A percentile compares a stretch with the other conserved stretches of the same genome.
Evolutionary conservation across 2,329 filamentous ascomycete species (phyloP).

Genomic region (Teratosphaeria zuluensis): DNA sequence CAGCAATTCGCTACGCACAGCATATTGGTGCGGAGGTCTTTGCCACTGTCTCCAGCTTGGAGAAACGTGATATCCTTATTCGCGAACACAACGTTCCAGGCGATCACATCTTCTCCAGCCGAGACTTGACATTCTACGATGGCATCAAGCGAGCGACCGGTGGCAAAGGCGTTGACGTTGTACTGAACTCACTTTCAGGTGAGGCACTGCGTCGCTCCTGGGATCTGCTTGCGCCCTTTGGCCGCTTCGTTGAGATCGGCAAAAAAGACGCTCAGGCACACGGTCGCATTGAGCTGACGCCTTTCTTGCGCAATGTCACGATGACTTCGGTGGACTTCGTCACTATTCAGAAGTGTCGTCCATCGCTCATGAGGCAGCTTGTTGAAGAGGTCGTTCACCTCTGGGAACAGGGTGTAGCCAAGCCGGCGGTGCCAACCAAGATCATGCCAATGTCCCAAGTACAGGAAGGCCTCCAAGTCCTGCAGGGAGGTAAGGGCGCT

Average conservation of each 20-base stretch:
- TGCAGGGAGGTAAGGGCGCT: conserved; percentile 1
- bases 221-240: conserved; percentile 19
- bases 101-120: conserved; percentile 22
- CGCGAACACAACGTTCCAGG: conserved; percentile 14
- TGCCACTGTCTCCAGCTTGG: conserved; percentile 14
- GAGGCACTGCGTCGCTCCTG: conserved; percentile 18
- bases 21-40: conserved; percentile 15
- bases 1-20: conserved; percentile 13
- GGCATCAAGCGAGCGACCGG: conserved; percentile 16
- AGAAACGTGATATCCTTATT: conserved; percentile 15
- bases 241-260: conserved; percentile 19
- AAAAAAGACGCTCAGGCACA: conserved; percentile 8
- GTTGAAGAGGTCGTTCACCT: background rate
- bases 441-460: conserved; percentile 1
- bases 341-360: conserved; percentile 1
- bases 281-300: conserved; percentile 2
- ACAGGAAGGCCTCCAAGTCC: background rate
- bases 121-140: conserved; percentile 18
- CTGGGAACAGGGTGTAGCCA: conserved; percentile 1
- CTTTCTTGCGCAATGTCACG: conserved; percentile 5
- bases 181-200: conserved; percentile 21
- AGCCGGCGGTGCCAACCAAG: background rate
- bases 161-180: conserved; percentile 14
- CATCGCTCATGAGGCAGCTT: background rate
- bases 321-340: conserved; percentile 6